Conservation (phyloP, 2,329 filamentous ascomycete genomes). For the Macroventuria anomochaeta region DNA sequence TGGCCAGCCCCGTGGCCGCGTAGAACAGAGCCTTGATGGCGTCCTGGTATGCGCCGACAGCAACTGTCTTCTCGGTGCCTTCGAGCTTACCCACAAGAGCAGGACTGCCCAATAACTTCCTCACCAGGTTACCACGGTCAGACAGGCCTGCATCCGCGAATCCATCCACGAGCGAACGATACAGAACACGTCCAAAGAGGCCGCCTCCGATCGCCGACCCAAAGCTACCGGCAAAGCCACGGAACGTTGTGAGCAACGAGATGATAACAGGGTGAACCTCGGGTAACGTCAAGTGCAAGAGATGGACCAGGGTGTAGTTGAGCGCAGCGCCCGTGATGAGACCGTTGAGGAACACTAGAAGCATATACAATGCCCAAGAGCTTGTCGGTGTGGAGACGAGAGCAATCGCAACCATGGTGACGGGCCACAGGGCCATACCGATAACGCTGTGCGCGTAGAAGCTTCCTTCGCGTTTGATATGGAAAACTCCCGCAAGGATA, state of each 20-base stretch:
- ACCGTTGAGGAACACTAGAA: conserved; percentile 72
- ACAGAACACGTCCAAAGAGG: conserved; percentile 70
- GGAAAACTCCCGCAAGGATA: conserved; percentile 74
- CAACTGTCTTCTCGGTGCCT: conserved; percentile 59
- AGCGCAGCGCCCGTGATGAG: conserved; percentile 73
- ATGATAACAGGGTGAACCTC: conserved; percentile 77
- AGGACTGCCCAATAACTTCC: conserved; percentile 65
- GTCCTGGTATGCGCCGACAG: conserved; percentile 61
- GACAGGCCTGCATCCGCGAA: conserved; percentile 58
- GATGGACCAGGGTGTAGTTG: conserved; percentile 82
- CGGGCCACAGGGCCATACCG: conserved; percentile 66
- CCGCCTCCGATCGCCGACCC: conserved; percentile 81
- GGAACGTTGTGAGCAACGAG: conserved; percentile 77
- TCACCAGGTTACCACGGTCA: conserved; percentile 55
- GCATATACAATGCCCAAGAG: conserved; percentile 62
- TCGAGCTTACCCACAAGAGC: conserved; percentile 59
- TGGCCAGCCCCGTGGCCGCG: conserved; percentile 57
- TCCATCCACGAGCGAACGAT: conserved; percentile 60
- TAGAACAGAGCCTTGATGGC: conserved; percentile 62
- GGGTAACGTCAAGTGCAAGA: conserved; percentile 73
- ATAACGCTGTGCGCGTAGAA: conserved; percentile 73
- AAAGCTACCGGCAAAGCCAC: conserved; percentile 82
- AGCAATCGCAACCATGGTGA: conserved; percentile 65
- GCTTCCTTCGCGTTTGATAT: conserved; percentile 74
- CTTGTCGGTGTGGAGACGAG: conserved; percentile 61